phyloP scores from a whole-genome alignment of 2,329 filamentous ascomycete genomes.

The Colletotrichum acutatum region DNA sequence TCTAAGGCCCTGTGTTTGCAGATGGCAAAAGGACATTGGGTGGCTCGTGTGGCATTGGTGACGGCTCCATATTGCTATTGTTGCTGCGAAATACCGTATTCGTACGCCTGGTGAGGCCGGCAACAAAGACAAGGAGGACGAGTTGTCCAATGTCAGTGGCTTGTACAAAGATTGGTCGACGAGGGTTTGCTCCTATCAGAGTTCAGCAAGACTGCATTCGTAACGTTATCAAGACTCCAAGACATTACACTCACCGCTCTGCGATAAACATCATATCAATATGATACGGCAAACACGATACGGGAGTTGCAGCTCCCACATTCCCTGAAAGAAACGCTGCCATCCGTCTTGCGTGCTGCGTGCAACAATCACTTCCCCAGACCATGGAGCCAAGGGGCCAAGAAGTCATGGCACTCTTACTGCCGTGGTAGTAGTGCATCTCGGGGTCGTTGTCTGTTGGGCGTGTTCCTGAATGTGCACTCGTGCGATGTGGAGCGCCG shows the following conservation, averaged over 20 bases:
- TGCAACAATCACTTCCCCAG: background rate
- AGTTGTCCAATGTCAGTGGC: background rate
- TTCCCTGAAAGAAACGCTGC: background rate
- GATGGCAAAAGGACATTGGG: conserved; percentile 28
- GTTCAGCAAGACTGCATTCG: background rate
- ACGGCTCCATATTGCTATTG: background rate
- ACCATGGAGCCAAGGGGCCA: background rate
- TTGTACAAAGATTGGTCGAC: background rate
- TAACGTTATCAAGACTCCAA: background rate
- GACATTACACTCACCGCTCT: background rate
- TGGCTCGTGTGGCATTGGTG: background rate
- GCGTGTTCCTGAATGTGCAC: conserved; percentile 24
- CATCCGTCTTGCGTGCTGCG: background rate
- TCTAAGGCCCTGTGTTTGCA: background rate
- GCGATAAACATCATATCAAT: background rate
- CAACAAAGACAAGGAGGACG: background rate
- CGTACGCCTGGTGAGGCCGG: too few species aligned
- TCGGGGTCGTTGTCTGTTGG: background rate
- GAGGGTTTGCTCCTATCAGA: background rate
- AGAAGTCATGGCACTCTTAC: conserved; percentile 21
- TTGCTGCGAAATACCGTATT: background rate
- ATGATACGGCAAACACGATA: background rate
- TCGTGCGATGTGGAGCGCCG: conserved; percentile 26
- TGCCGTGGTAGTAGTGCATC: conserved; percentile 18
- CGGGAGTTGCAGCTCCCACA: background rate